These are phyloP conservation scores for Lyophyllum semitale DNA, from an alignment of 768 basidiomycete species.

Conservation along the genomic window DNA sequence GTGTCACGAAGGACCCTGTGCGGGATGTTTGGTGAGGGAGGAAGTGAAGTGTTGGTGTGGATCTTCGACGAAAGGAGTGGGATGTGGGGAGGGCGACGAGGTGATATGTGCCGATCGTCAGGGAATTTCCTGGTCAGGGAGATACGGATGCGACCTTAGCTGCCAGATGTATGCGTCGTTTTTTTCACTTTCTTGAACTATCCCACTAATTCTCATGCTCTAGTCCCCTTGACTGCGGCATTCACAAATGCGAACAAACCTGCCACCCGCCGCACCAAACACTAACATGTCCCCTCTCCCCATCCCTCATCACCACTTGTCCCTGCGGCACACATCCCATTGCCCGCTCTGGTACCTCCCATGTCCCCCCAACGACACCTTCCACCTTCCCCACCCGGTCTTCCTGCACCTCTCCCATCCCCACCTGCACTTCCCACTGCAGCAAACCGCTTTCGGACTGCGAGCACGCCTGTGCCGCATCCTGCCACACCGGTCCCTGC, in stretches of 20 bases:
- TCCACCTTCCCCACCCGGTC: conserved; percentile 44
- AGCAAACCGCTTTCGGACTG: conserved; percentile 65
- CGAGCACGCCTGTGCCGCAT: conserved; percentile 67
- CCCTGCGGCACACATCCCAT: conserved; percentile 78
- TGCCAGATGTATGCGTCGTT: conserved; percentile 55
- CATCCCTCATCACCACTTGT: conserved; percentile 66
- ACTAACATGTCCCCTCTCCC: conserved; percentile 72
- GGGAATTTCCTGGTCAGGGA: conserved; percentile 64
- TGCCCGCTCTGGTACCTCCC: conserved; percentile 31
- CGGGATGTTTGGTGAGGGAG: conserved; percentile 58
- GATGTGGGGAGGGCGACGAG: conserved; percentile 66
- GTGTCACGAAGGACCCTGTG: conserved; percentile 83
- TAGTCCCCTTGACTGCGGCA: conserved; percentile 76
- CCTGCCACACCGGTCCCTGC: conserved; percentile 80
- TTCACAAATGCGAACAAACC: conserved; percentile 68
- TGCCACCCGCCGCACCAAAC: conserved; percentile 76
- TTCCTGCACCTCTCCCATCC: conserved; percentile 74
- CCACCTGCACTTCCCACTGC: conserved; percentile 75
- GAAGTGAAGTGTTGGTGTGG: conserved; percentile 80
- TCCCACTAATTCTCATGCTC: conserved; percentile 1
- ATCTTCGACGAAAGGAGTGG: conserved; percentile 52
- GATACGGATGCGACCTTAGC: conserved; percentile 51
- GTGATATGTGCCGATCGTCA: conserved; percentile 40
- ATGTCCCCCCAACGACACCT: conserved; percentile 26
- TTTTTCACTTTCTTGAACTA: conserved; percentile 1